These are phyloP conservation scores for Saturnispora ahearnii DNA, from an alignment of 805 yeast species.

Conservation along the genomic window DNA sequence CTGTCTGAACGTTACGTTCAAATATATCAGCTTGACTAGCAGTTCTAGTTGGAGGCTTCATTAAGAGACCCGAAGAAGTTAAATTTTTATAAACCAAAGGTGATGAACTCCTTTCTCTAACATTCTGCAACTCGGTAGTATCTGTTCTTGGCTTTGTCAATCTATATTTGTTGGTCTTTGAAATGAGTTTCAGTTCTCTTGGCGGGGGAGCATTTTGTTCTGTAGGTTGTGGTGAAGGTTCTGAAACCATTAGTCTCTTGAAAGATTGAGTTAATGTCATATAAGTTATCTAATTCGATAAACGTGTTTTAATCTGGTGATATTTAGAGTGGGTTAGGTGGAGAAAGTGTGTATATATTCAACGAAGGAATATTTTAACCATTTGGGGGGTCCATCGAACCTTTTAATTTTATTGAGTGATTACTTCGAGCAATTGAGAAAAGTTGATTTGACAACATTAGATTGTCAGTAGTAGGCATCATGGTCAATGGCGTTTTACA, in stretches of 20 bases:
- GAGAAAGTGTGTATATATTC: background rate
- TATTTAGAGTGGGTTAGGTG: background rate
- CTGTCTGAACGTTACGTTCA: conserved; percentile 11
- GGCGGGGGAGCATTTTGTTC: background rate
- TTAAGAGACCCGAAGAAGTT: background rate
- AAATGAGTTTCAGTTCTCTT: background rate
- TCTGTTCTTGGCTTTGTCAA: background rate
- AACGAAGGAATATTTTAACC: background rate
- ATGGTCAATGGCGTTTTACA: background rate
- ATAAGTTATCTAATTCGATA: background rate
- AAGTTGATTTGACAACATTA: background rate
- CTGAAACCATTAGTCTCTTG: background rate
- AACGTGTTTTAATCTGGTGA: background rate
- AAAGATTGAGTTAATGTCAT: background rate
- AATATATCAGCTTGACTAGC: conserved; percentile 10
- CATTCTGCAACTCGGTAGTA: background rate
- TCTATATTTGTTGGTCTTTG: background rate
- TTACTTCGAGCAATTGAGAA: background rate
- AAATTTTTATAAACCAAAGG: background rate
- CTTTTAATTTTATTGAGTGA: background rate
- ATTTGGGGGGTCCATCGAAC: background rate
- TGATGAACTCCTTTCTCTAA: background rate
- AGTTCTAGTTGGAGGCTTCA: background rate
- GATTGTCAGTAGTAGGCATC: no score
- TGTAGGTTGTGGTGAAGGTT: background rate